These are phyloP conservation scores for Umbelopsis sp. DNA, from an alignment of 371 early-diverging fungal species.

Conservation along the genomic window DNA sequence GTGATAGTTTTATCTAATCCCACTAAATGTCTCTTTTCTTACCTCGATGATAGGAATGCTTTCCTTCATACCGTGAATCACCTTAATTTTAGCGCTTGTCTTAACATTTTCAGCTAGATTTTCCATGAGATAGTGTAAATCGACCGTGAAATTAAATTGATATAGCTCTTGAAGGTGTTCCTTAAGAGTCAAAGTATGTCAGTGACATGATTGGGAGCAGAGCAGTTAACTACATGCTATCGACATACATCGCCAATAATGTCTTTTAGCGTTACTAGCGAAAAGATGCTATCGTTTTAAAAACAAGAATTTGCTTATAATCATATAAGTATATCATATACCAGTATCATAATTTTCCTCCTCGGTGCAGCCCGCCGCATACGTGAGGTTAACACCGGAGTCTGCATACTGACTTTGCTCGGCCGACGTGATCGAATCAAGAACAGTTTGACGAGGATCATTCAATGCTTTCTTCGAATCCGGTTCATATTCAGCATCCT, in stretches of 20 bases:
- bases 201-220: not conserved
- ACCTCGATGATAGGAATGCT: conserved; percentile 18
- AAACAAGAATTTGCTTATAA: not conserved
- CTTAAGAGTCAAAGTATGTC: not conserved
- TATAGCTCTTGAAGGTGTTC: conserved; percentile 29
- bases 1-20: not conserved
- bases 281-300: not conserved
- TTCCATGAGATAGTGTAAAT: conserved; percentile 29
- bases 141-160: conserved; percentile 35
- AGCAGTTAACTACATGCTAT: no score
- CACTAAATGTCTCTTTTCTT: not conserved
- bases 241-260: conserved; percentile 26
- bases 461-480: not conserved
- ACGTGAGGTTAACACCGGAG: conserved; percentile 10
- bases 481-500: not conserved
- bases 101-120: conserved; percentile 24
- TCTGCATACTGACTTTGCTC: not conserved
- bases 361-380: not conserved
- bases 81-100: conserved; percentile 25
- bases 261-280: conserved; percentile 24
- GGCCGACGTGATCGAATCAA: not conserved
- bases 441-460: not conserved
- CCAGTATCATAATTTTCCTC: conserved; percentile 9
- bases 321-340: not conserved
- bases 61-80: conserved; percentile 20